These are phyloP conservation scores for Termitomyces sp. DNA, from an alignment of 768 basidiomycete species.

Conservation along the genomic window DNA sequence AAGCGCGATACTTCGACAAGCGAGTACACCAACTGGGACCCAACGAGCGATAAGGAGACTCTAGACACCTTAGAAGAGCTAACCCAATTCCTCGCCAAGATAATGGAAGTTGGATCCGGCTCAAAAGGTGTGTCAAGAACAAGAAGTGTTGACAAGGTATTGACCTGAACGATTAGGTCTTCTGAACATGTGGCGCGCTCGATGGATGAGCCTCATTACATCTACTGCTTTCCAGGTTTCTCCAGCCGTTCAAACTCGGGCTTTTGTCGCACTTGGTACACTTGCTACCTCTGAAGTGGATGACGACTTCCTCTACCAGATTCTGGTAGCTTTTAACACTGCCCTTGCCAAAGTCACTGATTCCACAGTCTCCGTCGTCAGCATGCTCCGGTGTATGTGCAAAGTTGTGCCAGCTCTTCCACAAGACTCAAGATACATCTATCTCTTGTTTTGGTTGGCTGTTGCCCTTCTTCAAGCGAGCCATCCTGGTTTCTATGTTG, in stretches of 20 bases:
- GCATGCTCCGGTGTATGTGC: constrained; percentile 85
- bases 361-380: constrained; percentile 63
- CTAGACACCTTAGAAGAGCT: constrained; percentile 67
- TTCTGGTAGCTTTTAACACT: constrained; percentile 79
- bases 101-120: constrained; percentile 61
- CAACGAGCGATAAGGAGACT: constrained; percentile 44
- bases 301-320: constrained; percentile 90
- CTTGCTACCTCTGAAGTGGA: constrained; percentile 84
- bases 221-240: constrained; percentile 88
- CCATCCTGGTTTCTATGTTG: constrained; percentile 60
- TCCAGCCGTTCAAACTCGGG: constrained; percentile 81
- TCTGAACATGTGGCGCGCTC: constrained; percentile 84
- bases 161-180: constrained; percentile 40
- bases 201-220: constrained; percentile 89
- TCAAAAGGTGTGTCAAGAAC: constrained; percentile 51
- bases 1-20: constrained; percentile 54
- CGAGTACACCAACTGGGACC: constrained; percentile 59
- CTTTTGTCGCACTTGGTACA: constrained; percentile 78
- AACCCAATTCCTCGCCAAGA: constrained; percentile 52
- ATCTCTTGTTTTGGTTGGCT: constrained; percentile 82
- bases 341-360: constrained; percentile 66
- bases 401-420: constrained; percentile 69
- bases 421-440: constrained; percentile 64
- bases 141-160: not conserved
- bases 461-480: constrained; percentile 79